Evolutionary conservation across 1,284 basidiomycete genomes (phyloP), one percentile per base, ranked within the genome.

Genomic region (Calocybe gambosa): DNA sequence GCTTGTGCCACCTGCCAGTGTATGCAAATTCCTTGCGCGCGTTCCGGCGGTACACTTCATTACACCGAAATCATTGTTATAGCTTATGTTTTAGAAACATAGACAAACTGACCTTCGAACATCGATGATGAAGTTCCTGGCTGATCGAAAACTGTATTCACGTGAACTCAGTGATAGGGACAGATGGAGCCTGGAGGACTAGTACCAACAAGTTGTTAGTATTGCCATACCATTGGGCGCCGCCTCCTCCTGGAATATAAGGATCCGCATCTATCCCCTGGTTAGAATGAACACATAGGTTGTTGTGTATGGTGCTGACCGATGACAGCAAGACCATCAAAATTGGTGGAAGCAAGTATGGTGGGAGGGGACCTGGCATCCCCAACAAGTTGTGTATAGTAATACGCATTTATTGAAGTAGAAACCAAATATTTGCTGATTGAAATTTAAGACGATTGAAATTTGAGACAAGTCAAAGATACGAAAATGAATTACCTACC

Each of bases 1-100:
- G 84, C 78, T 60, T 90, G 87, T n/a, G 85, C 77, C n/a, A 89
- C 82, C 62, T 88, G 83, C 78, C 85, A 87, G 51, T 89, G 84
- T 36, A 86, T 68, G 33, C 79, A 82, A 16, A 77, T 84, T 7
- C 74, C 82, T 55, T 50, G 49, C 2, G 66, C 57, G 2, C 65
- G 66, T 7, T 67, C 57, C 0, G 76, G 63, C n/a, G 80, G 74
- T 53, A 83, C 73, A 45, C 69, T 71, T 39, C 2, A 21, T 9
- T 4, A 21, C 8, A 13, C 10, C 19, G n/a, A 38, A 37, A 7
- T 37, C 16, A 37, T 21, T 19, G 8, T 21, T 13, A 20, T 12
- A 9, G n/a, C 10, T 3, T 36, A 10, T 9, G 4, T 2, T 20
- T 36, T 16, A 3, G 8, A 38, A 3, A 7, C 3, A 23, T 6